Base-by-base conservation (phyloP, 441 rosid species). In the Arabidopsis hybrid region DNA sequence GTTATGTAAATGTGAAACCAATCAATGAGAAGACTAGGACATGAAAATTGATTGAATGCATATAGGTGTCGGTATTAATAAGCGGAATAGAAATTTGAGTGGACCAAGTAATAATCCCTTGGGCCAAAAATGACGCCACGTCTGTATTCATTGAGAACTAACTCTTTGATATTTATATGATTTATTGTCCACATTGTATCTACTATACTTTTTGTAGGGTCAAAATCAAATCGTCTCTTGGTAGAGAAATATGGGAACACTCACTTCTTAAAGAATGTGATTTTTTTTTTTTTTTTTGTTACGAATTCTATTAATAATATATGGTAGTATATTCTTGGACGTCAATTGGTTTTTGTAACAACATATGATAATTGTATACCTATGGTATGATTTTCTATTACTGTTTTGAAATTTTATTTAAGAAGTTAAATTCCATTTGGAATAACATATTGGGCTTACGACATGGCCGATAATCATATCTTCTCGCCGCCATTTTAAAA, bases 111-210 rank as follows among this genome's bases (percentile, higher is more conserved):
- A 21, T 49, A 17, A 29, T 66, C 10, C 53, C 11, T 31, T 39
- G 26, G 36, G 18, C 29, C 32, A 31, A 31, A 39, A 50, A 32
- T 59, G 49, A 17, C 42, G 73, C 73, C 73, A 67, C 78, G 78
- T 74, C 52, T 74, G 32, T 43, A 16, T 47, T 16, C 21, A 7
- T n/a, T 14, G 3, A 3, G 14, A 46, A n/a, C 18, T n/a, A 46
- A 6, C 18, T 46, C 8, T n/a, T 3, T 46, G 21, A 46, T 46
- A n/a, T 45, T 13, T 13, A 13, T 43, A 43, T 12, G 0, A n/a
- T n/a, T 5, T 45, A 5, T 45, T 45, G 9, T 29, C 60, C 50
- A 39, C 17, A 17, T 32, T 43, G 39, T 52, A 46, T 12, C 18
- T 60, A 21, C 26, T 21, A 21, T 21, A 21, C 26, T 21, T 21